phyloP scores from a whole-genome alignment of 1,139 yeast species.

The Suhomyces yuchorum region DNA sequence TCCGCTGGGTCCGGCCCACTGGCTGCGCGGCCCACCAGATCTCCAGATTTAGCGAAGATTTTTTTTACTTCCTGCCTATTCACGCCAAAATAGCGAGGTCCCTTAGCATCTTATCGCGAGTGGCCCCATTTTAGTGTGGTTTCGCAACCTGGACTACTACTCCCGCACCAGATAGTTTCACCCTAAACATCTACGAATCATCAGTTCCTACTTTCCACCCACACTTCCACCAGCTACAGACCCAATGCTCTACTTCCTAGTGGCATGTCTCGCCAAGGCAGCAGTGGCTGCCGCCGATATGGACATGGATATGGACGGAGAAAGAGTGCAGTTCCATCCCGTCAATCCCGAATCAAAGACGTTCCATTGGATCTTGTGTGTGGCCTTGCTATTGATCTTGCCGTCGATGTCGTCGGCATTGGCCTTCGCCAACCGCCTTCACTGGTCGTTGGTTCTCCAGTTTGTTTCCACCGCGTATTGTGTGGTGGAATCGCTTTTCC shows the following conservation, averaged over 20 bases:
- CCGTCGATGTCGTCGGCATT: conserved; percentile 59
- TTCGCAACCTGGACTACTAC: no score
- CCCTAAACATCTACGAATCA: no score
- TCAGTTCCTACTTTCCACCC: neutral
- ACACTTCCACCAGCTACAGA: neutral
- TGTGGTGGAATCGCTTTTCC: conserved; percentile 54
- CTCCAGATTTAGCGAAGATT: no score
- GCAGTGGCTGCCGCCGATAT: conserved; percentile 11
- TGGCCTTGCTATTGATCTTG: conserved; percentile 47
- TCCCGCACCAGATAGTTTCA: neutral
- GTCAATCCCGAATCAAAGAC: conserved; percentile 54
- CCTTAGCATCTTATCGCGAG: no score
- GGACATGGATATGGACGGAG: conserved; percentile 40
- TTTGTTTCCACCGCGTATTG: conserved; percentile 51
- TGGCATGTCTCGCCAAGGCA: neutral
- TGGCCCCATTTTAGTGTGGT: no score
- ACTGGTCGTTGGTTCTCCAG: conserved; percentile 51
- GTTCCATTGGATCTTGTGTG: conserved; percentile 63
- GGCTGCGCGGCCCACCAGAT: no score
- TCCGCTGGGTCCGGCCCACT: no score
- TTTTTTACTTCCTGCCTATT: no score
- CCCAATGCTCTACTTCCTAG: neutral
- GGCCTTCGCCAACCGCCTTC: conserved; percentile 54
- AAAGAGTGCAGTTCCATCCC: conserved; percentile 43
- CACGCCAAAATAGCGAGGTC: no score